Evolutionary conservation across 2,329 filamentous ascomycete genomes (phyloP).

Genomic region (Pestalotiopsis sp.): DNA sequence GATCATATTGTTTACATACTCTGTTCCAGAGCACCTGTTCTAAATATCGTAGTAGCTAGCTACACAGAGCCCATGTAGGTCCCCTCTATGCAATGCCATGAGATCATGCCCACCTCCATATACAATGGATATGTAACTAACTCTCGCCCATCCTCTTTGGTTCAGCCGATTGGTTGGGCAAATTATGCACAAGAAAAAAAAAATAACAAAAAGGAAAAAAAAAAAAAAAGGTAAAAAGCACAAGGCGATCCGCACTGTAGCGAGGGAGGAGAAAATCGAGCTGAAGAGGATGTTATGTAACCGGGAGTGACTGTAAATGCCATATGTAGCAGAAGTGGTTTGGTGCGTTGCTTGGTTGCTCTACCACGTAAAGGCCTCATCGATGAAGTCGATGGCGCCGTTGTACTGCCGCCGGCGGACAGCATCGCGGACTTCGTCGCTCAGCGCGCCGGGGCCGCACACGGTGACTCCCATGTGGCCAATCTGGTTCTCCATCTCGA

Average conservation of each 20-base stretch:
- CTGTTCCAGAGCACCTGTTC: constrained; percentile 1
- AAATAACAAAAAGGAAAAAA: not conserved
- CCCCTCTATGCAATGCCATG: not conserved
- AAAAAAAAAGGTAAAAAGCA: not conserved
- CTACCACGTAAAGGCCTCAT: constrained; percentile 74
- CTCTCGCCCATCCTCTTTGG: not conserved
- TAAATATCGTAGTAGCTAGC: not conserved
- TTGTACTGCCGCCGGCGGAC: constrained; percentile 66
- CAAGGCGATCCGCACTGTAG: not conserved
- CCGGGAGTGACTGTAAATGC: not conserved
- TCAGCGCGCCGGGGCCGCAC: constrained; percentile 73
- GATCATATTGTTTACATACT: constrained; percentile 2
- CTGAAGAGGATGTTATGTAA: not conserved
- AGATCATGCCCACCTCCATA: not conserved
- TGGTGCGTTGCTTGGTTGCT: constrained; percentile 2
- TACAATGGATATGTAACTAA: constrained; percentile 8
- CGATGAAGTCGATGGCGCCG: constrained; percentile 75
- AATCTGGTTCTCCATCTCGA: constrained; percentile 74
- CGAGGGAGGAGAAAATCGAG: not conserved
- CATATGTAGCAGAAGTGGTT: not conserved
- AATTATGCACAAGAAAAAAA: constrained; percentile 9
- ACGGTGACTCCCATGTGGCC: constrained; percentile 75
- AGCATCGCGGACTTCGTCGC: constrained; percentile 73
- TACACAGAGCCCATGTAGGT: constrained; percentile 1
- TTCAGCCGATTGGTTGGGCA: not conserved